These are phyloP conservation scores for Cudoniella acicularis DNA, from an alignment of 495 filamentous ascomycete genomes.

Conservation along the genomic window DNA sequence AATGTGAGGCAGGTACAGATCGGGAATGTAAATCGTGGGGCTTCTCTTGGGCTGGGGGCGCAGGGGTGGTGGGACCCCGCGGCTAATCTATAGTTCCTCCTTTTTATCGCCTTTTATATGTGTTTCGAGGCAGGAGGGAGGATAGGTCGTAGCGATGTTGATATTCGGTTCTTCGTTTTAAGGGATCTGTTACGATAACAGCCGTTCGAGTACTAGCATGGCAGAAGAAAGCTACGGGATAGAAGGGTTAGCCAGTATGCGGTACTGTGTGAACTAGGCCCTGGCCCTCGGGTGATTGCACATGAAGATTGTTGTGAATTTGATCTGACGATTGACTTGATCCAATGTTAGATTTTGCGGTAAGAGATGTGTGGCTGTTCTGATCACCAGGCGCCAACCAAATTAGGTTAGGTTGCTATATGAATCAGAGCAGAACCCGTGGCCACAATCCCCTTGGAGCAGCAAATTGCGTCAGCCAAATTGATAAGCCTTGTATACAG, in stretches of 20 bases:
- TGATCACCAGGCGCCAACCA: neutral
- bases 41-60: too few species aligned
- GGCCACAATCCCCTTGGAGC: too few species aligned
- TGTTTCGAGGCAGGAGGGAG: slow-evolving; percentile 10
- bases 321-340: too few species aligned
- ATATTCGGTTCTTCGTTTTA: slow-evolving; percentile 11
- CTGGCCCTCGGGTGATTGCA: neutral
- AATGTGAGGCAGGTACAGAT: too few species aligned
- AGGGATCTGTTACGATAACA: slow-evolving; percentile 5
- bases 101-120: slow-evolving; percentile 9
- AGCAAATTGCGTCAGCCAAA: too few species aligned
- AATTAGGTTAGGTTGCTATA: slow-evolving; percentile 1
- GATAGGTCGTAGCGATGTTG: slow-evolving; percentile 11
- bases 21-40: too few species aligned
- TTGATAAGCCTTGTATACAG: too few species aligned
- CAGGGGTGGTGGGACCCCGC: too few species aligned
- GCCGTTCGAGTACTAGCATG: slow-evolving; percentile 3
- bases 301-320: neutral
- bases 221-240: slow-evolving; percentile 6
- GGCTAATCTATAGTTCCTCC: neutral
- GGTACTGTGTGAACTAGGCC: slow-evolving; percentile 2
- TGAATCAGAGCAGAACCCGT: too few species aligned
- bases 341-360: slow-evolving; percentile 6
- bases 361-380: too few species aligned
- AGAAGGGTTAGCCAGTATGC: neutral